These are phyloP conservation scores for Septoria linicola DNA, from an alignment of 2,329 filamentous ascomycete genomes.

Conservation along the genomic window DNA sequence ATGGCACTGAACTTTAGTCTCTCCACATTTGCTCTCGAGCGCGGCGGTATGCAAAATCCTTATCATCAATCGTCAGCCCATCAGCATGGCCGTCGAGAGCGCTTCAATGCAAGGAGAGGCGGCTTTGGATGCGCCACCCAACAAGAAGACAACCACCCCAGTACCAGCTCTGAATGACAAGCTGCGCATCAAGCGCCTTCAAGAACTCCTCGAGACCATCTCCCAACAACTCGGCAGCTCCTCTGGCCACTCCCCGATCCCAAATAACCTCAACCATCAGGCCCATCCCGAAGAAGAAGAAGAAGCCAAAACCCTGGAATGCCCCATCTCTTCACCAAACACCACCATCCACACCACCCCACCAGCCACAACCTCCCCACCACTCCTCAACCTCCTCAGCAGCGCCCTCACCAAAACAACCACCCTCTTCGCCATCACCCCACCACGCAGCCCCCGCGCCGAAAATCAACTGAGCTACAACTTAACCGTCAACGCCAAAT, in stretches of 20 bases:
- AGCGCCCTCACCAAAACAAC: constrained; percentile 7
- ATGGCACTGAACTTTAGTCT: no score
- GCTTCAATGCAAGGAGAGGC: no score
- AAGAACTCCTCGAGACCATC: neutral
- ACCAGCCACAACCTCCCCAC: neutral
- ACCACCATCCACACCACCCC: neutral
- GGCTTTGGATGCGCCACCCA: no score
- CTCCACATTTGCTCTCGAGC: no score
- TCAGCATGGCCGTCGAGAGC: no score
- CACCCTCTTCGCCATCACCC: constrained; percentile 7
- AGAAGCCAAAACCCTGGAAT: neutral
- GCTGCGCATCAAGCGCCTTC: neutral
- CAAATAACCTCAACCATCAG: neutral
- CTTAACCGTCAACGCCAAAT: constrained; percentile 11
- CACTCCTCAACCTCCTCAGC: neutral
- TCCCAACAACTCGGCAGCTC: neutral
- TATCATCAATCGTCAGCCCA: no score
- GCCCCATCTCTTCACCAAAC: neutral
- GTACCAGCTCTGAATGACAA: neutral
- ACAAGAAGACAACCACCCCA: no score
- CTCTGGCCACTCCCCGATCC: neutral
- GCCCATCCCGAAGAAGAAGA: neutral
- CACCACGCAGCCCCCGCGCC: constrained; percentile 4
- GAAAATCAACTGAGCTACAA: constrained; percentile 8
- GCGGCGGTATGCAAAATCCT: no score